Conservation (phyloP, 73 alveolate genomes). For the Paramecium bursaria region DNA sequence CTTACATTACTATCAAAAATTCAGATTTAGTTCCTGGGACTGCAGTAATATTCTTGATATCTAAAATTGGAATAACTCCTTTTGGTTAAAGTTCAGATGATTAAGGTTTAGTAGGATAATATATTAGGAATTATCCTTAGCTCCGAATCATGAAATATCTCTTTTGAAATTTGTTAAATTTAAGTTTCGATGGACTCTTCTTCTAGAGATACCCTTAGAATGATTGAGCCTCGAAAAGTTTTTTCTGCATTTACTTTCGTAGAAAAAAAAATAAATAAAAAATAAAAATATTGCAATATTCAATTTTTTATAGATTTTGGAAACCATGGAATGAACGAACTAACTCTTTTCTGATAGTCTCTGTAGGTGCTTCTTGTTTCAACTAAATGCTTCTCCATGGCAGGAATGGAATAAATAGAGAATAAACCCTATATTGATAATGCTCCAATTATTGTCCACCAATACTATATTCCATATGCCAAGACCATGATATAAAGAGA, state of each 20-base stretch:
- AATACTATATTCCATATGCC: slow-evolving; percentile 71
- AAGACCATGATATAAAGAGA: slow-evolving; percentile 65
- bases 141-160: not conserved
- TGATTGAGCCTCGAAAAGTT: not conserved
- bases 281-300: too few species aligned
- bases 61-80: slow-evolving; percentile 16
- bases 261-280: too few species aligned
- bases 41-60: not conserved
- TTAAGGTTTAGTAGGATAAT: slow-evolving; percentile 4
- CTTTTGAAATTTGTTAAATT: not conserved
- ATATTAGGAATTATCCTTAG: slow-evolving; percentile 1
- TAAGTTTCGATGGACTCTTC: not conserved
- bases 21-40: slow-evolving; percentile 41
- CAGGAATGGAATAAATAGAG: slow-evolving; percentile 59
- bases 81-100: slow-evolving; percentile 17
- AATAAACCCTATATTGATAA: slow-evolving; percentile 5
- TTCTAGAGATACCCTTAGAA: not conserved
- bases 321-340: slow-evolving; percentile 57
- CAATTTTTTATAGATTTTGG: not conserved
- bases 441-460: slow-evolving; percentile 71
- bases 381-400: slow-evolving; percentile 64
- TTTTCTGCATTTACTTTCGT: not conserved
- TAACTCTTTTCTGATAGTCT: not conserved
- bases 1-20: slow-evolving; percentile 20
- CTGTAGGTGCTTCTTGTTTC: slow-evolving; percentile 3